These are phyloP conservation scores for Ceratocystis ficicola DNA, from an alignment of 2,329 filamentous ascomycete species.

Conservation along the genomic window DNA sequence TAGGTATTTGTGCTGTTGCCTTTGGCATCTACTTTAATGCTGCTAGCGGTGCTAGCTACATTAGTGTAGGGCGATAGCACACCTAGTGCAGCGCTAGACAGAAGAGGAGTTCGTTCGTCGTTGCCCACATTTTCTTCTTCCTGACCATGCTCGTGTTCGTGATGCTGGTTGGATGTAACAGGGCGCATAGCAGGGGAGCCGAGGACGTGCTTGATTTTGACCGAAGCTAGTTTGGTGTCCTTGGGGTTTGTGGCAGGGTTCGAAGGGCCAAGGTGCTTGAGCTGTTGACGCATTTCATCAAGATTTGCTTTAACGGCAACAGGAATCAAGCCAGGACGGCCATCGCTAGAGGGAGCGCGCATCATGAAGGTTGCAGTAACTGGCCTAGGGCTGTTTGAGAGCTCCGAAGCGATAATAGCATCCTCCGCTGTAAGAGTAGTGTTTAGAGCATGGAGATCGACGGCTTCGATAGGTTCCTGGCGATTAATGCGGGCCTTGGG, in stretches of 20 bases:
- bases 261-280: constrained; percentile 54
- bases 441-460: constrained; percentile 23
- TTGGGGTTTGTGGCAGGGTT: constrained; percentile 54
- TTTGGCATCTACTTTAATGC: constrained; percentile 18
- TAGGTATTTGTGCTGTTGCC: constrained; percentile 12
- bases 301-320: constrained; percentile 49
- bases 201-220: constrained; percentile 51
- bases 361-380: constrained; percentile 48
- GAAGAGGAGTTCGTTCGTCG: constrained; percentile 28
- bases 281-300: constrained; percentile 50
- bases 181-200: constrained; percentile 23
- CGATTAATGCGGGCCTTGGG: constrained; percentile 55
- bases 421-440: not conserved
- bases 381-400: constrained; percentile 27
- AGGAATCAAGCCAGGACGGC: constrained; percentile 35
- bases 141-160: constrained; percentile 10
- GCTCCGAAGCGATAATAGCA: constrained; percentile 1
- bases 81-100: constrained; percentile 17
- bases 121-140: constrained; percentile 22
- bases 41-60: constrained; percentile 25
- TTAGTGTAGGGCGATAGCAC: not conserved
- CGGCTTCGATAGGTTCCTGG: constrained; percentile 28
- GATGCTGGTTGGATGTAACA: not conserved
- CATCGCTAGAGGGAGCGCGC: constrained; percentile 44
- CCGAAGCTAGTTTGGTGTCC: constrained; percentile 48